A percentile compares a stretch with the other conserved stretches of the same genome.
Conservation (phyloP, 495 filamentous ascomycete genomes). For the Aspergillus kassunensis region DNA sequence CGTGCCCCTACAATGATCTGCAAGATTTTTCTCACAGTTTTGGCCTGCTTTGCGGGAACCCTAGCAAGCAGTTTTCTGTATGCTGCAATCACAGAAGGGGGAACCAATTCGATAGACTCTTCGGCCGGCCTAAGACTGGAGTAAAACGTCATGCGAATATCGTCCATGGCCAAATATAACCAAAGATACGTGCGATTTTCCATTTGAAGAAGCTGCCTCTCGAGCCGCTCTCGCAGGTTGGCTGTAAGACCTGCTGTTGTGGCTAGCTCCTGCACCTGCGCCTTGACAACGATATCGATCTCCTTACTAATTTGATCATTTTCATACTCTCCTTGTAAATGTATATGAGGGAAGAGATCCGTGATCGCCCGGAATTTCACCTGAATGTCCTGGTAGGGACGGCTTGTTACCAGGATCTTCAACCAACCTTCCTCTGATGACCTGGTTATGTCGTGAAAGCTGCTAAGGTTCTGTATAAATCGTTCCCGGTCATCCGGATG, state of each 20-base stretch:
- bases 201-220: slow-evolving; percentile 20
- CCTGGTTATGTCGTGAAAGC: background rate
- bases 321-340: slow-evolving; percentile 38
- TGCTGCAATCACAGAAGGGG: background rate
- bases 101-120: background rate
- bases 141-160: slow-evolving; percentile 16
- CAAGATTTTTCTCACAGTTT: background rate
- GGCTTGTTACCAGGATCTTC: slow-evolving; percentile 44
- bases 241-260: slow-evolving; percentile 2
- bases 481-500: slow-evolving; percentile 15
- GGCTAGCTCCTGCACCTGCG: slow-evolving; percentile 25
- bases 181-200: slow-evolving; percentile 39
- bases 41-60: background rate
- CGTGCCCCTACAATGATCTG: background rate
- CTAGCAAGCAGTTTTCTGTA: background rate
- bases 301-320: slow-evolving; percentile 31
- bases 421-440: slow-evolving; percentile 20
- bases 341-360: slow-evolving; percentile 23
- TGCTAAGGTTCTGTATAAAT: slow-evolving; percentile 11
- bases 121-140: slow-evolving; percentile 15
- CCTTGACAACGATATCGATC: slow-evolving; percentile 33
- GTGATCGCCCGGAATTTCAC: slow-evolving; percentile 17
- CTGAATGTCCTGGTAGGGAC: slow-evolving; percentile 36
- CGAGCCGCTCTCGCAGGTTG: slow-evolving; percentile 7
- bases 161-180: slow-evolving; percentile 24